Evolutionary conservation across 345 rosid species (phyloP).

Genomic region (Dovyalis caffra): DNA sequence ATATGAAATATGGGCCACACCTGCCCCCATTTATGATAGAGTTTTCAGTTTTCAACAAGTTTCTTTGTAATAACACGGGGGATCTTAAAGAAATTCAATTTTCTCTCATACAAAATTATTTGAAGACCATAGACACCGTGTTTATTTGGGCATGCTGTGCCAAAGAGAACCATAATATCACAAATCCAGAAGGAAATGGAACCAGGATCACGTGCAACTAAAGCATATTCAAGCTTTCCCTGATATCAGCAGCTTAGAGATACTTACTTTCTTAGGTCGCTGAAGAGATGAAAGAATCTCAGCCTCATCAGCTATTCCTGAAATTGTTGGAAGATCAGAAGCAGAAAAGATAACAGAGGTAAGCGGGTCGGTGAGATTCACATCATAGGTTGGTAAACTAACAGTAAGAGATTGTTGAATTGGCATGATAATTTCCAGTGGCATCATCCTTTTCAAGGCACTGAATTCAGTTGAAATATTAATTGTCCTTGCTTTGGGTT

Average conservation of each 20-base stretch:
- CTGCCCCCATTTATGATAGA: too few species aligned
- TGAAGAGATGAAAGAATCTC: constrained; percentile 98
- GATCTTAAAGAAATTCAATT: too few species aligned
- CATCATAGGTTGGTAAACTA: constrained; percentile 64
- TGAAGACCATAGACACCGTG: background rate
- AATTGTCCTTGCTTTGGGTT: constrained; percentile 68
- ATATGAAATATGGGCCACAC: too few species aligned
- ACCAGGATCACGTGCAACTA: too few species aligned
- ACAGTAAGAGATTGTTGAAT: constrained; percentile 89
- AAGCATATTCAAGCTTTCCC: too few species aligned
- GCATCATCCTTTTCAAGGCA: constrained; percentile 98
- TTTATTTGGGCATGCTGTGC: background rate
- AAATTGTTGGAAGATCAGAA: constrained; percentile 81
- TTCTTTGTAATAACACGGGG: too few species aligned
- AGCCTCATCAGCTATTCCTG: constrained; percentile 89
- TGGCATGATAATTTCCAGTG: constrained; percentile 86
- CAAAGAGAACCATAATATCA: constrained; percentile 2
- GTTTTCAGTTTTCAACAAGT: too few species aligned
- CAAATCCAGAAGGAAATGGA: background rate
- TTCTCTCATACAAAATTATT: background rate
- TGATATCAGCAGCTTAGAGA: background rate
- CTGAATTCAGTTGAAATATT: constrained; percentile 94
- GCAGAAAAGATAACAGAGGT: constrained; percentile 69
- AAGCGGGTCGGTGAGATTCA: constrained; percentile 41
- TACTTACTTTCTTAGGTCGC: constrained; percentile 79